Conservation (phyloP, 2,329 filamentous ascomycete species). For the Plectosphaerella sp. region DNA sequence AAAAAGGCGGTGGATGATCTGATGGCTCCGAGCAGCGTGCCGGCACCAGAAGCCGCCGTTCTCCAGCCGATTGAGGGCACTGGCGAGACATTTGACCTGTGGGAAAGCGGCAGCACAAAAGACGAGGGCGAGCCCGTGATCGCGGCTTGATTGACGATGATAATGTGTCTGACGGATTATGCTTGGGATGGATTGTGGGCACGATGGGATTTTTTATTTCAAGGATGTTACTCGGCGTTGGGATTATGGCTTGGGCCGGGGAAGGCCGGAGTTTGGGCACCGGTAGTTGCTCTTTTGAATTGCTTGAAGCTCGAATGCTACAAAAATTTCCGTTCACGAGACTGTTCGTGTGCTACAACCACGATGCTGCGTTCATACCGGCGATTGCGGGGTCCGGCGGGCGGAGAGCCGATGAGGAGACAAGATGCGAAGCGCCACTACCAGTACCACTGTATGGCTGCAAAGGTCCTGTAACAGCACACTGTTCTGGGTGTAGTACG, state of each 20-base stretch:
- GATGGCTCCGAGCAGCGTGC: conserved; percentile 28
- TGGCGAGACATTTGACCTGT: conserved; percentile 60
- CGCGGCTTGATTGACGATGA: conserved; percentile 16
- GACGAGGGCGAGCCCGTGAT: conserved; percentile 42
- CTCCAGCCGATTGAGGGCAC: conserved; percentile 54
- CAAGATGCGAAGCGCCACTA: too few relatives aligned
- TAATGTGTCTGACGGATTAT: conserved; percentile 5
- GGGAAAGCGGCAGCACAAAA: conserved; percentile 64
- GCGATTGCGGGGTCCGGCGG: background rate
- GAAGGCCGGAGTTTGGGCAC: too few relatives aligned
- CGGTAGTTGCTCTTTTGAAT: too few relatives aligned
- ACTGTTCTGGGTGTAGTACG: too few relatives aligned
- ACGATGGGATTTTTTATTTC: background rate
- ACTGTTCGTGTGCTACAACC: too few relatives aligned
- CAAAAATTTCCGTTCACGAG: too few relatives aligned
- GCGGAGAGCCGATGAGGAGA: background rate
- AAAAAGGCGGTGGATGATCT: conserved; percentile 27
- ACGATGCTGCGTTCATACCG: too few relatives aligned
- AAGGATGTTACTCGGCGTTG: background rate
- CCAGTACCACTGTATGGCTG: too few relatives aligned
- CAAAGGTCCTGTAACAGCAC: too few relatives aligned
- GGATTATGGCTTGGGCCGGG: background rate
- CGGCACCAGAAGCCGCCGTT: conserved; percentile 38
- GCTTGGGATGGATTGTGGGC: background rate
- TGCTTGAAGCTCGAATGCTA: too few relatives aligned